Percentiles rank a stretch among this genome's conserved stretches.
These are phyloP conservation scores for Meyerozyma carpophila DNA, from an alignment of 1,139 yeast species.

Conservation along the genomic window DNA sequence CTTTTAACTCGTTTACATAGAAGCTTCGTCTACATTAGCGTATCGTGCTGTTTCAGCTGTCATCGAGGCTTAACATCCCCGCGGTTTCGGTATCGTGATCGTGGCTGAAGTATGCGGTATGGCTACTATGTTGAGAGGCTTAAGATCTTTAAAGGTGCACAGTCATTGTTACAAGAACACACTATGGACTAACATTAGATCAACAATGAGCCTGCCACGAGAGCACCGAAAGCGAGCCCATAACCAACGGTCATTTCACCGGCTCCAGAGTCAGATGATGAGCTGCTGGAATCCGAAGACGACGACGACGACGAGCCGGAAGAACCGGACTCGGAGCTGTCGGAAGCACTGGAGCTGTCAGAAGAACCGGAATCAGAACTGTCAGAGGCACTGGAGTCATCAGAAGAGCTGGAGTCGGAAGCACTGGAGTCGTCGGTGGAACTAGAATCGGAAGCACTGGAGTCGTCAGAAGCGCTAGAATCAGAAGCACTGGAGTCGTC, in stretches of 20 bases:
- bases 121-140: not conserved
- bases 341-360: not conserved
- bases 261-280: not conserved
- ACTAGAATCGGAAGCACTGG: not conserved
- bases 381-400: not conserved
- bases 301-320: not conserved
- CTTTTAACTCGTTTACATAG: too few species aligned
- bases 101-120: too few species aligned
- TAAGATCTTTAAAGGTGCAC: not conserved
- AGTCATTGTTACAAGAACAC: not conserved
- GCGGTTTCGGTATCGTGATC: too few species aligned
- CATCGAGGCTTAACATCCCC: too few species aligned
- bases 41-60: too few species aligned
- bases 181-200: not conserved
- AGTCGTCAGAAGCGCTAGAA: not conserved
- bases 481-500: not conserved
- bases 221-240: not conserved
- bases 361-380: not conserved
- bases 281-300: not conserved
- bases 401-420: slow-evolving; percentile 1
- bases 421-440: not conserved
- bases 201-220: slow-evolving; percentile 1
- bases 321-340: slow-evolving; percentile 1
- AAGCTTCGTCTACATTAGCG: too few species aligned
- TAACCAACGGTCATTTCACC: not conserved